A percentile compares a stretch with the other conserved stretches of the same genome.
Conservation (phyloP, 179 eudicot species). For the Spinacia oleracea region DNA sequence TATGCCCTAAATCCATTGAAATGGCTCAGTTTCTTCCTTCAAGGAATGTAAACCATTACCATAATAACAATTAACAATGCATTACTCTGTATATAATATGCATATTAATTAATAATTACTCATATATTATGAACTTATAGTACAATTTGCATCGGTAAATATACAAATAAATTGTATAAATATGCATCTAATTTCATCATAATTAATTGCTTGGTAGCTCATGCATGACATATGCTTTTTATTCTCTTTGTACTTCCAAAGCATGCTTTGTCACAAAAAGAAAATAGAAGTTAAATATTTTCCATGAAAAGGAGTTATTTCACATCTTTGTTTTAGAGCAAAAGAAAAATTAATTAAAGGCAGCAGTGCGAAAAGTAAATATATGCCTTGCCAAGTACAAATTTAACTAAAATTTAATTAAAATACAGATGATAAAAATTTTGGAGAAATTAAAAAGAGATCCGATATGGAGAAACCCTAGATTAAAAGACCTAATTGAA, state of each 20-base stretch:
- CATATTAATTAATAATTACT: background rate
- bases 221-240: slow-evolving; percentile 17
- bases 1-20: slow-evolving; percentile 4
- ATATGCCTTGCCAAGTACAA: slow-evolving; percentile 19
- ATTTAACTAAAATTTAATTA: background rate
- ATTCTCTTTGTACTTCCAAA: slow-evolving; percentile 15
- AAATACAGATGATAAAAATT: background rate
- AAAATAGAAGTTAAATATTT: background rate
- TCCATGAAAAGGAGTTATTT: slow-evolving; percentile 19
- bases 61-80: background rate
- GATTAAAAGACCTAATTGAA: background rate
- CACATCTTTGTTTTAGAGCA: background rate
- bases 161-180: background rate
- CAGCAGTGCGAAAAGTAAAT: background rate
- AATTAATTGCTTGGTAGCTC: background rate
- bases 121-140: background rate
- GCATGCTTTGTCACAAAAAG: slow-evolving; percentile 23
- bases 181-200: background rate
- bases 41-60: background rate
- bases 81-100: no score
- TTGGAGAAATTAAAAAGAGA: background rate
- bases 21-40: slow-evolving; percentile 10
- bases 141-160: slow-evolving; percentile 14
- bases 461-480: slow-evolving; percentile 15
- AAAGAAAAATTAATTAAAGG: background rate